Conservation (phyloP, 176 grass and related monocot genomes). For the Coix lacrymajobi region DNA sequence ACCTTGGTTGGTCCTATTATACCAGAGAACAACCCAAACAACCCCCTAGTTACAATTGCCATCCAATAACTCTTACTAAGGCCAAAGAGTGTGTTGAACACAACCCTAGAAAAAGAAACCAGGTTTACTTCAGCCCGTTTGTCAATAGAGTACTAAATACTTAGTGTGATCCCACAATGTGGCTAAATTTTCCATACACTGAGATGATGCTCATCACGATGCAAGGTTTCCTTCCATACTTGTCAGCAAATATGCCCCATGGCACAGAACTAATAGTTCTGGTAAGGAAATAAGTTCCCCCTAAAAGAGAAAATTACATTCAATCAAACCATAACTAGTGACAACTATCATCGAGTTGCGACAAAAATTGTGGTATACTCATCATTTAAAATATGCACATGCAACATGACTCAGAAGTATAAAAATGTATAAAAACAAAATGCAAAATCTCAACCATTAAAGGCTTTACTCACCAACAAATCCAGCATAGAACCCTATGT, state of each 20-base stretch:
- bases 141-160: not conserved
- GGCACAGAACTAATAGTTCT: slow-evolving; percentile 58
- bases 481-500: slow-evolving; percentile 74
- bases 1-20: slow-evolving; percentile 74
- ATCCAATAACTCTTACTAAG: slow-evolving; percentile 65
- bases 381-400: not conserved
- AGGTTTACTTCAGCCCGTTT: not conserved
- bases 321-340: not conserved
- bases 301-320: slow-evolving; percentile 19
- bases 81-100: slow-evolving; percentile 66
- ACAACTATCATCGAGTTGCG: not conserved
- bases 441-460: not conserved
- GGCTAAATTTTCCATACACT: slow-evolving; percentile 37
- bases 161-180: not conserved
- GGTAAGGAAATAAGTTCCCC: slow-evolving; percentile 50
- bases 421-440: not conserved
- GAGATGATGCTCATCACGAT: slow-evolving; percentile 58
- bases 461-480: slow-evolving; percentile 52
- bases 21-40: slow-evolving; percentile 52
- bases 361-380: not conserved
- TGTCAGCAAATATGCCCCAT: slow-evolving; percentile 73
- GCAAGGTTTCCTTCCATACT: slow-evolving; percentile 63
- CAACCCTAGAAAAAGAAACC: slow-evolving; percentile 27
- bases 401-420: not conserved
- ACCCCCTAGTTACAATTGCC: slow-evolving; percentile 45